Evolutionary conservation across 139 green algal genomes (phyloP).

Genomic region (Eudorina sp.): DNA sequence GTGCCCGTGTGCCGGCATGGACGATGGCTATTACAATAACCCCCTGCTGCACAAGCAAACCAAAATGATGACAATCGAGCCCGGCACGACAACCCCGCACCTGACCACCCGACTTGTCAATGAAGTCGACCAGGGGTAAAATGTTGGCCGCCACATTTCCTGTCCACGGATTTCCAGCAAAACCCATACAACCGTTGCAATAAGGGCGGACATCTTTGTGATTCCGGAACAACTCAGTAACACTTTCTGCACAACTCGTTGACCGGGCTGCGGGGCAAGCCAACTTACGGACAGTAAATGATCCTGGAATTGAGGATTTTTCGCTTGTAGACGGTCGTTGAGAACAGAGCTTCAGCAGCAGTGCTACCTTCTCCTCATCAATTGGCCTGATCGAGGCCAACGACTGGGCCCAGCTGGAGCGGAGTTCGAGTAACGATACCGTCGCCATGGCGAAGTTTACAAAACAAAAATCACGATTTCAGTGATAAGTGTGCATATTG

Average conservation of each 20-base stretch:
- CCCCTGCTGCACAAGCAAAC: not conserved
- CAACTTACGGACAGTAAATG: conserved; percentile 1
- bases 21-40: not conserved
- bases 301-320: not conserved
- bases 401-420: conserved; percentile 31
- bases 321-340: not conserved
- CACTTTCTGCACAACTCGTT: not conserved
- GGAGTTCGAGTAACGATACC: not conserved
- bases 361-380: conserved; percentile 14
- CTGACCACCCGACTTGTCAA: conserved; percentile 40
- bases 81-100: conserved; percentile 16
- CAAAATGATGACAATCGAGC: not conserved
- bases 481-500: too few species aligned
- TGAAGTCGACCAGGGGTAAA: conserved; percentile 45
- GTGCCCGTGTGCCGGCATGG: too few species aligned
- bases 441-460: not conserved
- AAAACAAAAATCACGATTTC: too few species aligned
- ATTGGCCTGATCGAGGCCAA: not conserved
- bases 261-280: not conserved
- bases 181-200: not conserved
- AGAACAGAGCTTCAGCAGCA: conserved; percentile 25
- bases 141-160: not conserved
- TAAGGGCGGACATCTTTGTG: not conserved
- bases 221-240: too few species aligned
- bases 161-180: not conserved